Evolutionary conservation across 2,329 filamentous ascomycete genomes (phyloP).

Genomic region (Lasiodiplodia sp.): DNA sequence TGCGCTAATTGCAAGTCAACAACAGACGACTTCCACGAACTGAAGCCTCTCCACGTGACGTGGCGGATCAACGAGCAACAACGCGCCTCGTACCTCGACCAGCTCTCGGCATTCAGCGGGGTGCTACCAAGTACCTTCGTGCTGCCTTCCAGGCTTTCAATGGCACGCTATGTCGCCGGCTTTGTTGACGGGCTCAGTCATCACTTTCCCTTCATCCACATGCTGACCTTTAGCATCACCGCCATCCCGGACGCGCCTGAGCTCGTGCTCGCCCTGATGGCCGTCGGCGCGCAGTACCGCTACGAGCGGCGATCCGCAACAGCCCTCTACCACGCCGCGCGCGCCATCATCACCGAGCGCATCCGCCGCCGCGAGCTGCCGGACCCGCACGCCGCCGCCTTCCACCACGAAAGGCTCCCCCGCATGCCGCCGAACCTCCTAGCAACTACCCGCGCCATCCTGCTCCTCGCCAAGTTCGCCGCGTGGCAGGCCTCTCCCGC

Average conservation of each 20-base stretch:
- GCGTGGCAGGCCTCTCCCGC: neutral
- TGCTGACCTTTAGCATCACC: conserved; percentile 10
- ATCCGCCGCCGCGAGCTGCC: conserved; percentile 1
- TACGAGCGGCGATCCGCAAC: neutral
- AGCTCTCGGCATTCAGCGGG: neutral
- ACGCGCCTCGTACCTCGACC: neutral
- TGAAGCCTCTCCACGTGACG: neutral
- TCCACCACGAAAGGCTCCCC: neutral
- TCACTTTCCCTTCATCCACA: conserved; percentile 15
- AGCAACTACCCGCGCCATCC: neutral
- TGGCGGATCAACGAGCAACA: conserved; percentile 7
- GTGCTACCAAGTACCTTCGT: neutral
- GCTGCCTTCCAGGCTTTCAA: neutral
- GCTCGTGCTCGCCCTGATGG: neutral
- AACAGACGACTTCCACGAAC: conserved; percentile 12
- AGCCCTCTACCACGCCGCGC: neutral
- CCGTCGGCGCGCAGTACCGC: conserved; percentile 9
- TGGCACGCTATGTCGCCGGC: neutral
- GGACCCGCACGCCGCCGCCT: neutral
- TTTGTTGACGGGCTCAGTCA: conserved; percentile 8
- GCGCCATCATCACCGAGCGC: conserved; percentile 1
- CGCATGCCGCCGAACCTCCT: neutral
- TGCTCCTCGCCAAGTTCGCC: neutral
- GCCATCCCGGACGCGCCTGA: neutral
- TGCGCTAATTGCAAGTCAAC: no score